phyloP scores from a whole-genome alignment of 345 rosid species.

The Lepidium didymum region DNA sequence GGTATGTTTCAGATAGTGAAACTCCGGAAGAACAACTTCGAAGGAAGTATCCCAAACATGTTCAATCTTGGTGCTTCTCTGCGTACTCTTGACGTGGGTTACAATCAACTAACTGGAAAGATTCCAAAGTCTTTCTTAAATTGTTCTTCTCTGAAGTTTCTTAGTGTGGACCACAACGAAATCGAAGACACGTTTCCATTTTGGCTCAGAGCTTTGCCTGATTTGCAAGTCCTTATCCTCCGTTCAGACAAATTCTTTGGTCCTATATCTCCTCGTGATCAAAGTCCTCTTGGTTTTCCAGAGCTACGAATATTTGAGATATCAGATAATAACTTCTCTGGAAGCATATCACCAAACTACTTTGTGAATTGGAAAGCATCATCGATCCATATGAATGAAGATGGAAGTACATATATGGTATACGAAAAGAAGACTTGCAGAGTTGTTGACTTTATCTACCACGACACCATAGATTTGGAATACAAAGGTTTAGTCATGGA shows the following conservation, averaged over 20 bases:
- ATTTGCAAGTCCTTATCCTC: neutral
- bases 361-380: neutral
- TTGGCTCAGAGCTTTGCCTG: neutral
- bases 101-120: neutral
- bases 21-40: neutral
- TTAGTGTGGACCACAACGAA: neutral
- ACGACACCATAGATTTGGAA: conserved; percentile 4
- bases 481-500: conserved; percentile 19
- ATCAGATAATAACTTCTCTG: neutral
- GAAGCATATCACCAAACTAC: neutral
- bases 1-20: neutral
- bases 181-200: conserved; percentile 3
- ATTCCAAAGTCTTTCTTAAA: neutral
- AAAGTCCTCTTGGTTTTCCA: neutral
- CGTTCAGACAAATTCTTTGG: conserved; percentile 18
- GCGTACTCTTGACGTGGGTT: neutral
- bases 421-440: neutral
- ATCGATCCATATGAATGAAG: neutral
- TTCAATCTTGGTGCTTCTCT: neutral
- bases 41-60: neutral
- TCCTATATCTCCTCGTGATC: neutral
- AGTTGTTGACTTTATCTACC: neutral
- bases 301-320: neutral
- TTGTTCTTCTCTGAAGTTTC: neutral
- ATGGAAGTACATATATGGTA: conserved; percentile 8